phyloP scores from a whole-genome alignment of 176 grass and related monocot species.

The Elymus sibiricus region DNA sequence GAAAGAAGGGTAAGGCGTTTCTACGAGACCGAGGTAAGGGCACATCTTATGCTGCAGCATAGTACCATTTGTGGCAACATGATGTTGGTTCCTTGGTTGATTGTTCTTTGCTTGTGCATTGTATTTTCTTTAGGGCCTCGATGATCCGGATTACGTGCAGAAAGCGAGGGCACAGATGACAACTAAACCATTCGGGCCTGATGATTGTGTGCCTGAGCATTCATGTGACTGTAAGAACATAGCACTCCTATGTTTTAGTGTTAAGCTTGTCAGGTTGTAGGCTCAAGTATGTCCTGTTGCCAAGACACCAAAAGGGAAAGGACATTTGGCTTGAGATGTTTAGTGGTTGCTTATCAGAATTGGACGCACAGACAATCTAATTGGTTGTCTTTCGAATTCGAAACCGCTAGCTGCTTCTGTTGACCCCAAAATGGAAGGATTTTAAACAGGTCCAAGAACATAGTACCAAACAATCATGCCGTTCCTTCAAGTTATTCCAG shows the following conservation, averaged over 20 bases:
- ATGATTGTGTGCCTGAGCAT: not conserved
- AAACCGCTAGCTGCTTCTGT: not conserved
- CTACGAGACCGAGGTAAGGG: not conserved
- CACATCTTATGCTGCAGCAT: not conserved
- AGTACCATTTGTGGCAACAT: not conserved
- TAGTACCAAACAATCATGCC: not conserved
- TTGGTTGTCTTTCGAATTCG: not conserved
- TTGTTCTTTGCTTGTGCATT: not conserved
- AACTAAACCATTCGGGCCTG: not conserved
- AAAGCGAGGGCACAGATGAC: not conserved
- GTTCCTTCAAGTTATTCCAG: not conserved
- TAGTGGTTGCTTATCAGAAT: not conserved
- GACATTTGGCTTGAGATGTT: not conserved
- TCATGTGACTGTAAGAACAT: too few species aligned
- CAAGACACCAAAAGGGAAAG: not conserved
- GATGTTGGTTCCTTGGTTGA: not conserved
- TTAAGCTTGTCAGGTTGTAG: not conserved
- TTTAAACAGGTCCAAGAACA: not conserved
- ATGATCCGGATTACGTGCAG: not conserved
- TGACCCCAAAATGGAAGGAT: not conserved
- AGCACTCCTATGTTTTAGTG: not conserved
- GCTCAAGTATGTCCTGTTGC: not conserved
- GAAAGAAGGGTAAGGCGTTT: not conserved
- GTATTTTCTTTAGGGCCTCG: not conserved
- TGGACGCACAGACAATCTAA: not conserved